These are phyloP conservation scores for Paraphaeosphaeria sporulosa DNA, from an alignment of 2,329 filamentous ascomycete species.

Conservation along the genomic window DNA sequence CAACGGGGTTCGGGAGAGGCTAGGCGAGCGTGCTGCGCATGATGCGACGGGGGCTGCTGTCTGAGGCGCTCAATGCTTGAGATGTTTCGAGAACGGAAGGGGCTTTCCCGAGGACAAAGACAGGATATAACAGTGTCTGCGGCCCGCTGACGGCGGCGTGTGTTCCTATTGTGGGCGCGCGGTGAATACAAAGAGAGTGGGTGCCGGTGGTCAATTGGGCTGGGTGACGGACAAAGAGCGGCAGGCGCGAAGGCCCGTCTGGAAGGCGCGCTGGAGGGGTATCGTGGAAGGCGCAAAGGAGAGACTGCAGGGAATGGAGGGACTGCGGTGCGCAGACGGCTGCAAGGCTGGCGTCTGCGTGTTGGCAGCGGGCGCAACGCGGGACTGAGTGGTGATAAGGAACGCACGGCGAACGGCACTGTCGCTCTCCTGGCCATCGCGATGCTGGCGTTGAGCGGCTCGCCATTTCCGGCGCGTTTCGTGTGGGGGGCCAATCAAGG, in stretches of 20 bases:
- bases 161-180: conserved; percentile 8
- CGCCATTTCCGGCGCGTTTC: conserved; percentile 22
- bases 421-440: conserved; percentile 4
- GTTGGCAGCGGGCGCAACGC: conserved; percentile 21
- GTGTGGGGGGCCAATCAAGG: conserved; percentile 19
- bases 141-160: background rate
- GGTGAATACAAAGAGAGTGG: conserved; percentile 1
- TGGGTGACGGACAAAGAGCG: conserved; percentile 20
- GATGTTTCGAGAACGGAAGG: conserved; percentile 35
- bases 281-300: conserved; percentile 29
- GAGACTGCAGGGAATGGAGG: conserved; percentile 23
- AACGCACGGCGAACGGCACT: conserved; percentile 14
- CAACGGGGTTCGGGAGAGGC: conserved; percentile 21
- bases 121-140: conserved; percentile 26
- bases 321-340: conserved; percentile 5
- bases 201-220: conserved; percentile 1
- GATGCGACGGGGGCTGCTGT: conserved; percentile 41
- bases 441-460: conserved; percentile 22
- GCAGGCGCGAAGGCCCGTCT: conserved; percentile 30
- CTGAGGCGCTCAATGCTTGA: conserved; percentile 38
- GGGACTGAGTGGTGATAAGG: conserved; percentile 37
- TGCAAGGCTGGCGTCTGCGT: conserved; percentile 39
- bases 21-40: conserved; percentile 40
- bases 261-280: conserved; percentile 23
- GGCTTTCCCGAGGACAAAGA: conserved; percentile 21